A percentile compares a stretch with the other conserved stretches of the same genome.
Evolutionary conservation across 2,329 filamentous ascomycete genomes (phyloP).

Genomic region (Pleoardoris graminearum): DNA sequence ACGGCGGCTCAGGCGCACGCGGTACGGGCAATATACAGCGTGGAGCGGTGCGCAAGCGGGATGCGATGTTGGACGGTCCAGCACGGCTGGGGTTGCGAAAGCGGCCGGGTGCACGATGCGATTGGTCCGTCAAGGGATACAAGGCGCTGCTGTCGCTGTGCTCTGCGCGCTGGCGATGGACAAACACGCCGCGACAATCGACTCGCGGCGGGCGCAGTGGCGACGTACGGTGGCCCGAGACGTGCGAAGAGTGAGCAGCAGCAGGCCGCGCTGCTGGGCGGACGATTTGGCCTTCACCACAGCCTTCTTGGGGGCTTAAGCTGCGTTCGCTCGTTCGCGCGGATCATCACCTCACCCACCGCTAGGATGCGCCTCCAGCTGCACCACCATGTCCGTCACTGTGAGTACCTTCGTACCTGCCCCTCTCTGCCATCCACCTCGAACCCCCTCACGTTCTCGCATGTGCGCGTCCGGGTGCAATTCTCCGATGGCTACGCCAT

Average conservation of each 20-base stretch:
- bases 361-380: constrained; percentile 4
- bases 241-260: constrained; percentile 1
- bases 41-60: too few species aligned
- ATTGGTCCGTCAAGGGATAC: constrained; percentile 18
- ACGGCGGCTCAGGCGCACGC: not conserved
- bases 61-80: too few species aligned
- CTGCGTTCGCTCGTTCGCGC: constrained; percentile 1
- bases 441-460: not conserved
- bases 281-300: not conserved
- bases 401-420: constrained; percentile 28
- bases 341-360: not conserved
- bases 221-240: not conserved
- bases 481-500: constrained; percentile 11
- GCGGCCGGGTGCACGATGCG: constrained; percentile 11
- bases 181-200: constrained; percentile 7
- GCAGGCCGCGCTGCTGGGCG: not conserved
- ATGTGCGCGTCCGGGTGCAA: not conserved
- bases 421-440: not conserved
- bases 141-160: not conserved
- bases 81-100: constrained; percentile 25
- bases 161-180: constrained; percentile 1
- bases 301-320: constrained; percentile 5
- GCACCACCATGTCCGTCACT: constrained; percentile 52
- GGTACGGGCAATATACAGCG: not conserved
- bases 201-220: not conserved